Evolutionary conservation across 352 stramenopile species (phyloP).

Genomic region (Globisporangium spinosum): DNA sequence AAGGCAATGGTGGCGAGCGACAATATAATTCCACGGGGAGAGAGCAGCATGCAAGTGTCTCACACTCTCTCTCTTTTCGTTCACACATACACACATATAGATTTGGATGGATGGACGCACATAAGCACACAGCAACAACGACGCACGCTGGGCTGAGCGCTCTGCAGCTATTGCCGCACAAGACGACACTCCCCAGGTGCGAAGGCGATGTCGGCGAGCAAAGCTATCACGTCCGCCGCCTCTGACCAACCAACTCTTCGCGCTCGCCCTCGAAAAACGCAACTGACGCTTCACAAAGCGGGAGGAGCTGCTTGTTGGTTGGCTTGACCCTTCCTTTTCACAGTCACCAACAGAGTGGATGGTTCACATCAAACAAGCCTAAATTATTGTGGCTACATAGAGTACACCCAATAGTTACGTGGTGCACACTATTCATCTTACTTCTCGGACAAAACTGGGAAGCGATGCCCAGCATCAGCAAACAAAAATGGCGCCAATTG

Average conservation of each 20-base stretch:
- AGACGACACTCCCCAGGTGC: too few relatives aligned
- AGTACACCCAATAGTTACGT: neutral
- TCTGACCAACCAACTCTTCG: neutral
- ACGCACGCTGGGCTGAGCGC: neutral
- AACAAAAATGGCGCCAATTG: conserved; percentile 32
- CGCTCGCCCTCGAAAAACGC: conserved; percentile 22
- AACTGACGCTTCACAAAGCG: conserved; percentile 15
- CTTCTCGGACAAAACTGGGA: neutral
- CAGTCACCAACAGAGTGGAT: conserved; percentile 14
- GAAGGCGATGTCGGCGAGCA: too few relatives aligned
- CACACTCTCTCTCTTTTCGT: neutral
- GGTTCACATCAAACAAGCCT: conserved; percentile 18
- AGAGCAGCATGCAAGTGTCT: neutral
- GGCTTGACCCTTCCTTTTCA: neutral
- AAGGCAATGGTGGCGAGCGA: conserved; percentile 74
- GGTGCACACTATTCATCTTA: neutral
- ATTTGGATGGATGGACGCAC: neutral
- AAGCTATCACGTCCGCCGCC: too few relatives aligned
- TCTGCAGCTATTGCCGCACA: neutral
- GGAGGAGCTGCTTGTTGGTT: neutral
- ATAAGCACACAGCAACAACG: neutral
- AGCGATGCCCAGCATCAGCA: neutral
- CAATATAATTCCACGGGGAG: conserved; percentile 61
- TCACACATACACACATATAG: conserved; percentile 11
- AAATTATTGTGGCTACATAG: conserved; percentile 17